Base-by-base conservation (phyloP, 1,284 basidiomycete species). In the Phylloporus gajari region DNA sequence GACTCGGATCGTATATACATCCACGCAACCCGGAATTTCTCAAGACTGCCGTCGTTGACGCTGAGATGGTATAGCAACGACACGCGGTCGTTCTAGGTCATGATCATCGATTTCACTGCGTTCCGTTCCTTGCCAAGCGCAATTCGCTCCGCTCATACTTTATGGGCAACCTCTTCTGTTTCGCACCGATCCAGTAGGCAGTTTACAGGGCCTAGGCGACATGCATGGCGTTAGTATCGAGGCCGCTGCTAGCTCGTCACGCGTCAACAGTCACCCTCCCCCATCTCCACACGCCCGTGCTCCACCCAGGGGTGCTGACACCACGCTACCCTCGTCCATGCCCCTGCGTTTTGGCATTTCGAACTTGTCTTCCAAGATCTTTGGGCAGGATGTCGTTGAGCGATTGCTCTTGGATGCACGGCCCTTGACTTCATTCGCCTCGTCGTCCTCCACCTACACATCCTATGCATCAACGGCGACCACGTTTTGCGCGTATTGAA, bases 11-110 rank as follows among this genome's bases (percentile, higher is more conserved):
- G 61, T 44, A 73, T 79, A 68, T 72, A 68, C 21, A 25, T 75
- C 27, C 71, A 67, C 7, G 68, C 75, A 13, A 62, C 59, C 25
- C 72, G 76, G 40, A 75, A 63, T 40, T 79, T 83, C 53, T 68
- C 77, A 17, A 75, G 67, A 42, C 59, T 80, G 13, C 70, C 80
- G 2, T 80, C 78, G 9, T 64, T 80, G 66, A 80, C 81, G 12
- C 46, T 80, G 64, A 77, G 79, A 60, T 73, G 81, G 11, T 79
- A 81, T 53, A 79, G 82, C 27, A 79, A 82, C 32, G 80, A 83
- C 11, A 40, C 72, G 1, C 77, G 81, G 32, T 80, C 80, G 1
- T 61, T 72, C 30, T 77, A 79, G 30, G 35, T 35, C 35, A 35
- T 35, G 35, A 35, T 35, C 35, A 35, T n/a, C n/a, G n/a, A 80